These are phyloP conservation scores for Ceratocystis destructans DNA, from an alignment of 2,329 filamentous ascomycete genomes.

Conservation along the genomic window DNA sequence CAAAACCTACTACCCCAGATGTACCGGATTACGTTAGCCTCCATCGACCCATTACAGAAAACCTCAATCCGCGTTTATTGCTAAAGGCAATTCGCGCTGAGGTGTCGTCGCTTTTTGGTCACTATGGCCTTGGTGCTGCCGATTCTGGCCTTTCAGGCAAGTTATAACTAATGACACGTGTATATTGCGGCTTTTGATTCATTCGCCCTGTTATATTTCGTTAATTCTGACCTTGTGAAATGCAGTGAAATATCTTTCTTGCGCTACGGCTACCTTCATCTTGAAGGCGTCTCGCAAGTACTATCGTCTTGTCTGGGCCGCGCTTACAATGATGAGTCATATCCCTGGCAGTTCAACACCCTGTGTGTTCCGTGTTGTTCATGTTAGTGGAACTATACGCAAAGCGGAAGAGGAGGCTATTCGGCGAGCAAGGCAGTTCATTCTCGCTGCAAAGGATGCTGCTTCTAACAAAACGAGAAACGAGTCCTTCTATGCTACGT, in stretches of 20 bases:
- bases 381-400: constrained; percentile 83
- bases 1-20: constrained; percentile 29
- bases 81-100: constrained; percentile 56
- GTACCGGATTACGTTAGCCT: constrained; percentile 54
- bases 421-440: constrained; percentile 55
- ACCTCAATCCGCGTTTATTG: constrained; percentile 52
- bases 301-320: constrained; percentile 80
- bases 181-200: no score
- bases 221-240: constrained; percentile 7
- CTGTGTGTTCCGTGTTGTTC: constrained; percentile 72
- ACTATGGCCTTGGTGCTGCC: constrained; percentile 69
- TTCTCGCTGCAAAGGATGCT: constrained; percentile 49
- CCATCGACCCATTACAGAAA: constrained; percentile 63
- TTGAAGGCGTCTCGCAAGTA: constrained; percentile 69
- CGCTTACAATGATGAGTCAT: constrained; percentile 63
- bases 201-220: not conserved
- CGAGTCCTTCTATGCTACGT: constrained; percentile 20
- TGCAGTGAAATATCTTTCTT: constrained; percentile 80
- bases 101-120: constrained; percentile 64
- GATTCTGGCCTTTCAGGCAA: constrained; percentile 55
- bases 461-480: constrained; percentile 21
- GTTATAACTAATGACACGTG: not conserved
- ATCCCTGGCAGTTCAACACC: constrained; percentile 48
- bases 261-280: constrained; percentile 89
- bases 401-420: constrained; percentile 88